Evolutionary conservation across 1,284 basidiomycete genomes (phyloP), one percentile per base, ranked within the genome.

Genomic region (Omphalotus olearius): DNA sequence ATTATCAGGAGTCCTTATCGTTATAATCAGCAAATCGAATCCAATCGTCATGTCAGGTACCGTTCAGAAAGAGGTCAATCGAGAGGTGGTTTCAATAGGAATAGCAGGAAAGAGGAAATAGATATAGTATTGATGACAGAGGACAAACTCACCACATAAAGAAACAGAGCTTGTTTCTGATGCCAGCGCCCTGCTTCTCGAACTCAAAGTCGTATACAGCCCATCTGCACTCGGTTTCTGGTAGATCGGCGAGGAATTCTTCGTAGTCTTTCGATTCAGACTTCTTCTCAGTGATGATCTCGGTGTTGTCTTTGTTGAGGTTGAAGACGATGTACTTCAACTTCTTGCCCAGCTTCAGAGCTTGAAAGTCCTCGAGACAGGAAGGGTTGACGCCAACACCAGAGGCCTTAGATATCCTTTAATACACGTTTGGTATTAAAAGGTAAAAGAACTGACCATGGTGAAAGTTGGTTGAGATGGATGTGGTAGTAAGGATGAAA

Each of bases 171-270:
- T 98, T 98, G 80, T 90, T 96, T 69, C 95, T 81, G 72, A 82
- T 87, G 55, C 90, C 91, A 57, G 77, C 91, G 16, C 76, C 91
- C 57, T 83, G 85, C 68, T 81, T 81, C 73, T 90, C 82, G 65
- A 79, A 98, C 66, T 92, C 85, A 57, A 96, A 88, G 70, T 98
- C 95, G 69, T 94, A 98, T 43, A 98, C 82, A 28, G 89, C 95
- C 83, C 88, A 99, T 69, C 89, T 77, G 67, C 89, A 93, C 63
- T 91, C 82, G 17, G 62, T 60, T 65, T 84, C 80, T 1, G 94
- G 93, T 44, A 99, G 77, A 62, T 89, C 81, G 0, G 51, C 65
- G 53, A 94, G 50, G 68, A 99, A 98, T 1, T 79, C 74, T 2
- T 95, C 89, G 69, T 93, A 98, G 53, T 82, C 59, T 0, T 36